Percentiles rank a stretch among this genome's conserved stretches.
Conservation (phyloP, 345 rosid species). For the Lepidium africanum region DNA sequence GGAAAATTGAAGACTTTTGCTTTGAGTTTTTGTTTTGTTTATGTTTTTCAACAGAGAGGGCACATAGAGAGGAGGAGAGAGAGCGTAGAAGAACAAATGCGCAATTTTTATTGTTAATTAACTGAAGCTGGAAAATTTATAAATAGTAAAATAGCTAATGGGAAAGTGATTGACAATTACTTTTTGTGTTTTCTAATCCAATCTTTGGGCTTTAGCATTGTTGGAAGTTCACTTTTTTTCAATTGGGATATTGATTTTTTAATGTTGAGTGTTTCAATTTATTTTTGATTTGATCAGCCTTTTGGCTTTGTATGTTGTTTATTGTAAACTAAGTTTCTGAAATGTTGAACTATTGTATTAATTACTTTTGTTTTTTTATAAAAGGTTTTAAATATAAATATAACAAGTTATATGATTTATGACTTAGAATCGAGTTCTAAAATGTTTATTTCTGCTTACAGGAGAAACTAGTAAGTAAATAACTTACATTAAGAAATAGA, state of each 20-base stretch:
- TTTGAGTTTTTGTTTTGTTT: background rate
- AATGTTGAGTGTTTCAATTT: background rate
- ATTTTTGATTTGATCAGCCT: background rate
- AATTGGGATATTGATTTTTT: background rate
- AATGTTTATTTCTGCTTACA: too few species aligned
- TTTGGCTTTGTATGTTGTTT: background rate
- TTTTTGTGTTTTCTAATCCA: background rate
- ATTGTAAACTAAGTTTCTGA: background rate
- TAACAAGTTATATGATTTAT: too few species aligned
- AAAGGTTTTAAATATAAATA: too few species aligned
- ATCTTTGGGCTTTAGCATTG: constrained; percentile 11
- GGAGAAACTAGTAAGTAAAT: too few species aligned
- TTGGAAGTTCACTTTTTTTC: constrained; percentile 13
- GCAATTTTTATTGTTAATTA: constrained; percentile 17
- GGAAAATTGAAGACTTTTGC: background rate
- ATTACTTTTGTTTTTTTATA: too few species aligned
- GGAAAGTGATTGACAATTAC: constrained; percentile 20
- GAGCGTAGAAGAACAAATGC: constrained; percentile 21
- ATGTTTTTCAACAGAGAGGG: constrained; percentile 6
- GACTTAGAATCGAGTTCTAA: too few species aligned
- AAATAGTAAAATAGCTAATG: constrained; percentile 13
- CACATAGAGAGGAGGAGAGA: constrained; percentile 24
- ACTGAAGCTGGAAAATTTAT: background rate
- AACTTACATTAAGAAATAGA: too few species aligned
- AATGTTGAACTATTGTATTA: background rate